Evolutionary conservation across 2,329 filamentous ascomycete genomes (phyloP), one percentile per base, ranked within the genome.

Genomic region (Blastomyces parvus): DNA sequence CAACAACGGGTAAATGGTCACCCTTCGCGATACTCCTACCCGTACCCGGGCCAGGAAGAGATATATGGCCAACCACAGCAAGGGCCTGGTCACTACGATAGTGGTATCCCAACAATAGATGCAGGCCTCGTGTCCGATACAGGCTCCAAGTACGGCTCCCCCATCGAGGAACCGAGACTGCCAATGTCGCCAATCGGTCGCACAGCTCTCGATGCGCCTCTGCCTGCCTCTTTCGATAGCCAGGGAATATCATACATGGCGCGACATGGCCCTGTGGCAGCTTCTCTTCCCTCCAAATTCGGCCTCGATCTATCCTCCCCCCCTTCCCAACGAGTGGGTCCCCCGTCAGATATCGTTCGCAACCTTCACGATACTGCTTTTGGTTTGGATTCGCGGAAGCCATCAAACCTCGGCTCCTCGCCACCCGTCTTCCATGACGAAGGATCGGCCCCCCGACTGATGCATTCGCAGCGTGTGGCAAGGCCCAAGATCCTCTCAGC

Each of bases 171-270:
- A 62, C 84, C 88, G 64, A 86, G 89, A n/a, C 82, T 92, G 48
- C 89, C 89, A 30, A 83, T 94, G 61, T 96, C 92, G 17, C 91
- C 92, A 0, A 83, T 83, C 59, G 84, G 85, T 60, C 82, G 81
- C 69, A 94, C 90, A n/a, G 90, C 95, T 17, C 83, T 97, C 66
- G 93, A 97, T 77, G 94, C 91, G 2, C 91, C 91, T 19, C 83
- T 97, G 9, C 94, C 94, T 1, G 90, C 92, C 9, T 97, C 93
- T 0, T 97, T 97, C 74, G 94, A 97, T 76, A 96, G 91, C 70
- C 94, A 97, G 71, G 93, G 92, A 59, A 90, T 97, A 61, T 97
- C 92, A 13, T 90, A 93, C 74, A 91, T 91, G 66, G 92, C 93
- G 22, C 86, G 91, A 64, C 91, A 92, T 73, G 94, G 90, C 0